These are phyloP conservation scores for Dujonia santamariae DNA, from an alignment of 1,139 yeast genomes.

Conservation along the genomic window DNA sequence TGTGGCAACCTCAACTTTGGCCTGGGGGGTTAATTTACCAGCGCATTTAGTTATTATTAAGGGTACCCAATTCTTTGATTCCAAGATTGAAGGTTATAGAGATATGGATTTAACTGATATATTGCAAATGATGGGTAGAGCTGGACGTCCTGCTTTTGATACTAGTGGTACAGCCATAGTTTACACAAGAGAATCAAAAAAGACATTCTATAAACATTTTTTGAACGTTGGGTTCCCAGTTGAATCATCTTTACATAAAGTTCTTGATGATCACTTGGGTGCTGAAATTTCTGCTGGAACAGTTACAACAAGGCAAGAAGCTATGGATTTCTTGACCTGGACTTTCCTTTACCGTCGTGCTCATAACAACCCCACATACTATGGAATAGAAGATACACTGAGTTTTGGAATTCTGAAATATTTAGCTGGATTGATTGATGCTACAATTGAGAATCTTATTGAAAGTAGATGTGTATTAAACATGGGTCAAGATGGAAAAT, in stretches of 20 bases:
- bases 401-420: conserved; percentile 68
- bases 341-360: conserved; percentile 92
- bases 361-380: conserved; percentile 93
- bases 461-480: conserved; percentile 69
- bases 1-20: conserved; percentile 92
- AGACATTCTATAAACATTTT: conserved; percentile 90
- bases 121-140: conserved; percentile 88
- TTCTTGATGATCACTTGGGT: conserved; percentile 90
- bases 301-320: conserved; percentile 77
- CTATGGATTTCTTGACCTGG: conserved; percentile 91
- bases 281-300: conserved; percentile 94
- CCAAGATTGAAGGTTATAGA: conserved; percentile 73
- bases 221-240: conserved; percentile 96
- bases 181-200: conserved; percentile 87
- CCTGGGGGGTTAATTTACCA: conserved; percentile 97
- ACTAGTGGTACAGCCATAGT: conserved; percentile 95
- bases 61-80: conserved; percentile 88
- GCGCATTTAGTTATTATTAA: conserved; percentile 92
- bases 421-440: conserved; percentile 70
- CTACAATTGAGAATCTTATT: conserved; percentile 61
- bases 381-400: conserved; percentile 74
- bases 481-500: conserved; percentile 40
- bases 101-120: conserved; percentile 94
- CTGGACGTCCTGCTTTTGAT: conserved; percentile 97
- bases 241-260: conserved; percentile 91